Evolutionary conservation across 495 filamentous ascomycete species (phyloP), one percentile per base, ranked within the genome.

Genomic region (Aspergillus kassunensis): DNA sequence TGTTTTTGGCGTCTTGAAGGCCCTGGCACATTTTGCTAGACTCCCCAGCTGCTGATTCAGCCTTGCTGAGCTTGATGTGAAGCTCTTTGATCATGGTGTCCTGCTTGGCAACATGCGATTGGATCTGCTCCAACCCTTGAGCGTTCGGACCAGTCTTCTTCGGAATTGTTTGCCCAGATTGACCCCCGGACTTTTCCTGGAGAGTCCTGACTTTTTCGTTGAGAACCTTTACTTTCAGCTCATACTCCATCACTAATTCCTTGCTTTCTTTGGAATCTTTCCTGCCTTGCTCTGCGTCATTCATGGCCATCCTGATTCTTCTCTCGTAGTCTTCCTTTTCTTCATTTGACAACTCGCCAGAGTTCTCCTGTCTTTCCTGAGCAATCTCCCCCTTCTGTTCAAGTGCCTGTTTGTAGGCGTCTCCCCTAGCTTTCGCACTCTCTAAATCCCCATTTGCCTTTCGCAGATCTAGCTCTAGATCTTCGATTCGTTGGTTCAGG

Each of bases 261-360:
- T n/a, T n/a, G n/a, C n/a, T n/a, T n/a, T n/a, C n/a, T n/a, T 15
- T 54, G n/a, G n/a, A n/a, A n/a, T n/a, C 18, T 29, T 58, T 35
- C 35, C 49, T 23, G 47, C 33, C 37, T 25, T 42, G 20, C 12
- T 59, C 46, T 6, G 56, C 46, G 25, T 59, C 59, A 12, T 47
- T 31, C 56, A 55, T 44, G 0, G 59, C 50, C 33, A 56, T 34
- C 0, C 25, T 47, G 19, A 59, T 25, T 11, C 31, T 46, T 1
- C 0, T 36, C 12, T 57, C 36, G 4, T 51, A 18, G 20, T 44
- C 51, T 21, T 57, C 52, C 12, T 25, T 11, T 4, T 16, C 13
- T 25, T n/a, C n/a, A n/a, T n/a, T n/a, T n/a, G n/a, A n/a, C n/a
- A n/a, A n/a, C n/a, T n/a, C n/a, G n/a, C n/a, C n/a, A n/a, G n/a